Conservation (phyloP, 2,329 filamentous ascomycete genomes). For the Tolypocladium cylindrosporum region DNA sequence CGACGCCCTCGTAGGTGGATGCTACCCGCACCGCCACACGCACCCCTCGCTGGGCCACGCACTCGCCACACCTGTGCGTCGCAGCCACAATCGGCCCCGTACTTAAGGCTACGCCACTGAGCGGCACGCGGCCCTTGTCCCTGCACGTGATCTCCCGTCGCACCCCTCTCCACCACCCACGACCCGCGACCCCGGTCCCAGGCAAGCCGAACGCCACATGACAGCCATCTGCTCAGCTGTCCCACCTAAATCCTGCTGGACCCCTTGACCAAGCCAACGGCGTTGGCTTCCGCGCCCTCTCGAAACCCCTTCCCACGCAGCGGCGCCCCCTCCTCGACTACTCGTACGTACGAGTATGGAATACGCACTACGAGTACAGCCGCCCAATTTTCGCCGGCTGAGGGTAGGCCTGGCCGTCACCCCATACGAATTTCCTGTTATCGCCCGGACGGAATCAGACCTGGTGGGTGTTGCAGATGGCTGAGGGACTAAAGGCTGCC, state of each 20-base stretch:
- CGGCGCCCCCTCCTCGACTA: neutral
- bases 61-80: neutral
- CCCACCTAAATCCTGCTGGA: neutral
- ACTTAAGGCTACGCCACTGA: neutral
- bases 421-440: neutral
- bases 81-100: neutral
- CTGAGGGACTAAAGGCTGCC: no score
- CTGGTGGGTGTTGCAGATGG: no score
- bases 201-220: neutral
- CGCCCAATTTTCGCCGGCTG: no score
- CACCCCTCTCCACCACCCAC: constrained; percentile 3
- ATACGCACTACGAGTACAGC: no score
- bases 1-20: neutral
- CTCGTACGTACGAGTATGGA: no score
- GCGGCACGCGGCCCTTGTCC: neutral
- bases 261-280: neutral
- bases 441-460: neutral
- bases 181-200: neutral
- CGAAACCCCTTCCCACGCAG: neutral
- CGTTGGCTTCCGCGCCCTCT: neutral
- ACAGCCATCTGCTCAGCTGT: neutral
- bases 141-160: neutral
- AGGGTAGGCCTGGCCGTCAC: neutral
- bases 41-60: neutral
- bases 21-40: constrained; percentile 11